Base-by-base conservation (phyloP, 768 basidiomycete species). In the Neoboletus magnificus region DNA sequence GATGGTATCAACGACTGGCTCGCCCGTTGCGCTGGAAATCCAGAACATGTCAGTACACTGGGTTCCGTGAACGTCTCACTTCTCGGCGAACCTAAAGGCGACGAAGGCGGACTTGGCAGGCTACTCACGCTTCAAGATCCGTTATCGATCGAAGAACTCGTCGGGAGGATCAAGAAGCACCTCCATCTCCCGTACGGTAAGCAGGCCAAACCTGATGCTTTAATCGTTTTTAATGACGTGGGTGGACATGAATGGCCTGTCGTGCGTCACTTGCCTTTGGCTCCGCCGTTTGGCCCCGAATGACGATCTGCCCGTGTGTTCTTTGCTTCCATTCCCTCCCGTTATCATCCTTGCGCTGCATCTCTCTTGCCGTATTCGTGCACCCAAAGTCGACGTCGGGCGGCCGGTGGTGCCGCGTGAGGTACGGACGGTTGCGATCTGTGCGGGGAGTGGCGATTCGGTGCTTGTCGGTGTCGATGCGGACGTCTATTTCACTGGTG, bases 1-100 rank as follows among this genome's bases (percentile, higher is more conserved):
- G 89, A 82, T 6, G 95, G 96, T 0, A 82, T 96, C 50, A 97
- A 96, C 66, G 93, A 95, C 72, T 97, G 91, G 90, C 80, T 94
- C 16, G 89, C 84, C 1, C 66, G 75, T 68, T 82, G 79, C 35
- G 67, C 82, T 33, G 71, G 82, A 58, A 74, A 71, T 46, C 59
- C 62, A 7, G 66, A 65, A 29, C 51, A 64, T 20, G 71, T 58
- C 18, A 68, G 63, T 40, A 74, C 71, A 5, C 73, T 57, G 56
- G 55, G 41, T 39, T 57, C 63, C 41, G 56, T 62, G 44, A 44
- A 61, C 25, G 59, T 63, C 71, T 52, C 75, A 32, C 63, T 68
- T 81, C 53, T 72, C 66, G 55, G 73, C 62, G 47, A 75, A 64
- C 78, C 77, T 63, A 64, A 75, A 29, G 72, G 72, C 62, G 65